A percentile compares a stretch with the other conserved stretches of the same genome.
Evolutionary conservation across 1,284 basidiomycete species (phyloP).

Genomic region (Macrocystidia cucumis): DNA sequence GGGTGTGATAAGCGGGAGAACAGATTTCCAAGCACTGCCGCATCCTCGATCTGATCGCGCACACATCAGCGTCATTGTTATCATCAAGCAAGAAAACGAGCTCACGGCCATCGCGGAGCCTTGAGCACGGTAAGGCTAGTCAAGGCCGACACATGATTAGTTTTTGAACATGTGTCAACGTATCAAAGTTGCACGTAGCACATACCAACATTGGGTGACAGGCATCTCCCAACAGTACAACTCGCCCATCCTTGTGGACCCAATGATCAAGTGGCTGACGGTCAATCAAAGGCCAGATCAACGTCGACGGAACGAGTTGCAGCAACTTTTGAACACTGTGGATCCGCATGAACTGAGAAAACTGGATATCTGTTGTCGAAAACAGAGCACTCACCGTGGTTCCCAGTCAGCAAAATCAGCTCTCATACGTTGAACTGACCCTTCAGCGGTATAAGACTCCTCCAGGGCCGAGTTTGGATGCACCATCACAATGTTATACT

Average conservation of each 20-base stretch:
- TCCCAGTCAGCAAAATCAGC: conserved; percentile 39
- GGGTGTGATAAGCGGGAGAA: conserved; percentile 37
- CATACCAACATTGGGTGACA: conserved; percentile 62
- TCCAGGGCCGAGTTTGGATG: conserved; percentile 33
- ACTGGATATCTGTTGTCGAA: conserved; percentile 1
- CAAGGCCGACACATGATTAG: background rate
- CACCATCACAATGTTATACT: conserved; percentile 42
- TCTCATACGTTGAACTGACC: conserved; percentile 38
- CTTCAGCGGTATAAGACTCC: conserved; percentile 35
- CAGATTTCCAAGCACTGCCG: conserved; percentile 51
- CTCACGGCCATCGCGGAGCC: conserved; percentile 59
- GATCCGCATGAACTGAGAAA: conserved; percentile 7
- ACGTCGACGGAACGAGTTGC: conserved; percentile 33
- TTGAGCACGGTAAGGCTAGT: conserved; percentile 59
- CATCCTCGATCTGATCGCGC: conserved; percentile 46
- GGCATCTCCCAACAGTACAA: conserved; percentile 47
- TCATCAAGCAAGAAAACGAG: conserved; percentile 6
- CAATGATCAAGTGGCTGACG: conserved; percentile 34
- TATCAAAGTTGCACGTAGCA: conserved; percentile 6
- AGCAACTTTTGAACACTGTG: conserved; percentile 41
- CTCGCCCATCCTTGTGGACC: conserved; percentile 38
- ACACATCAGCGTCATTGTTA: background rate
- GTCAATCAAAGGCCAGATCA: conserved; percentile 46
- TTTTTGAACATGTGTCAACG: background rate
- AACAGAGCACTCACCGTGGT: conserved; percentile 25